Evolutionary conservation across 2,329 filamentous ascomycete species (phyloP).

Genomic region (Scleromitrula shiraiana): DNA sequence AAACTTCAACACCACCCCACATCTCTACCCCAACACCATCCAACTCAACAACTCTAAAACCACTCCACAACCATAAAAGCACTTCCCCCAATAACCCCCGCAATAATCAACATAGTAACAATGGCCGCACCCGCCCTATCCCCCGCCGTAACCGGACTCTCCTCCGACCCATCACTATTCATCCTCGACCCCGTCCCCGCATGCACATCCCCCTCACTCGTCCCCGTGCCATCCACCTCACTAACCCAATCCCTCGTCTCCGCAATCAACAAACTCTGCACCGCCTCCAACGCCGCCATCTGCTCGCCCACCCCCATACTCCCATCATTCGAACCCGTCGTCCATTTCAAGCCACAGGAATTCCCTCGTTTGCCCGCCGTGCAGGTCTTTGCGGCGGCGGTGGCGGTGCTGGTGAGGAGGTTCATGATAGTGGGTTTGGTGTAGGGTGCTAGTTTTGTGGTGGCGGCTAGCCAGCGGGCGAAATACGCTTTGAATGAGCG

Average conservation of each 20-base stretch:
- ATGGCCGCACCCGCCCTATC: slow-evolving; percentile 64
- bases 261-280: slow-evolving; percentile 26
- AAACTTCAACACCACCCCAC: no score
- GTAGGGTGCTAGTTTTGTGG: slow-evolving; percentile 50
- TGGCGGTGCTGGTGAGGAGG: slow-evolving; percentile 45
- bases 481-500: slow-evolving; percentile 59
- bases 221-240: slow-evolving; percentile 43
- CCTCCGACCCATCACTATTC: slow-evolving; percentile 2
- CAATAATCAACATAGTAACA: slow-evolving; percentile 46
- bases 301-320: slow-evolving; percentile 42
- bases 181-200: slow-evolving; percentile 13
- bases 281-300: slow-evolving; percentile 47
- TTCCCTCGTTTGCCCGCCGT: slow-evolving; percentile 47
- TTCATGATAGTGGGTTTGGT: slow-evolving; percentile 43
- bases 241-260: slow-evolving; percentile 35
- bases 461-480: slow-evolving; percentile 49
- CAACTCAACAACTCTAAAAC: slow-evolving; percentile 5
- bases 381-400: slow-evolving; percentile 55
- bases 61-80: slow-evolving; percentile 40
- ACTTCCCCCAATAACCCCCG: slow-evolving; percentile 44
- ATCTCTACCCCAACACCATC: no score
- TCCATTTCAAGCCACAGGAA: slow-evolving; percentile 54
- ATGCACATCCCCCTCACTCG: slow-evolving; percentile 34
- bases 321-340: slow-evolving; percentile 44
- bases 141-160: slow-evolving; percentile 33